phyloP scores from a whole-genome alignment of 352 stramenopile genomes.

The Globisporangium orthogonon region DNA sequence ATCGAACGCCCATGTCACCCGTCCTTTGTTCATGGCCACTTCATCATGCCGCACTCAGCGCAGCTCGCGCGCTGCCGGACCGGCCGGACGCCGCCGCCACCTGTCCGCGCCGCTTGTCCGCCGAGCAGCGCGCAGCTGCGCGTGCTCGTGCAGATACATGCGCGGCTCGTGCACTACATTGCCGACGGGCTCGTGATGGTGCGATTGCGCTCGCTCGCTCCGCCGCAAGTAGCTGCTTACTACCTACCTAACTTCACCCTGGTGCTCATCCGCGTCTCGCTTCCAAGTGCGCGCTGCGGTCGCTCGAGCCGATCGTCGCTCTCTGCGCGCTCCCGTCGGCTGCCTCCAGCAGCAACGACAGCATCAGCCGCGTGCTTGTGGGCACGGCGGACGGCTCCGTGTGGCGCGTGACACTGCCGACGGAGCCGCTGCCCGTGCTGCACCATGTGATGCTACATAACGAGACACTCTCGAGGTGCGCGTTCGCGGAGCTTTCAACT shows the following conservation, averaged over 20 bases:
- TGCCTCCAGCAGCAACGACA: neutral
- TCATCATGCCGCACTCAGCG: constrained; percentile 1
- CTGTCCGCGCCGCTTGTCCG: constrained; percentile 11
- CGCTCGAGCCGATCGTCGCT: constrained; percentile 28
- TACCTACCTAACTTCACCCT: too few relatives aligned
- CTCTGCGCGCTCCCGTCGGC: constrained; percentile 14
- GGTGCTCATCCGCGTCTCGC: neutral
- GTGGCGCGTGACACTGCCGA: constrained; percentile 40
- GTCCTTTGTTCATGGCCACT: too few relatives aligned
- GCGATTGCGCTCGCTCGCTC: neutral
- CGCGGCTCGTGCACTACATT: constrained; percentile 41
- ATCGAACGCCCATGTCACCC: too few relatives aligned
- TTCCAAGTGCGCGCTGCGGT: constrained; percentile 35
- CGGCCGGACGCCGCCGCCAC: constrained; percentile 6
- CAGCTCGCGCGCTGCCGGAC: constrained; percentile 38
- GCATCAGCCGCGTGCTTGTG: constrained; percentile 21
- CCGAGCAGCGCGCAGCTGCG: constrained; percentile 3
- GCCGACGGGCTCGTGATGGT: constrained; percentile 37
- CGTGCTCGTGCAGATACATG: constrained; percentile 36
- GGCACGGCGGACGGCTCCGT: constrained; percentile 30
- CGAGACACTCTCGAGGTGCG: neutral
- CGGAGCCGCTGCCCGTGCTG: constrained; percentile 1
- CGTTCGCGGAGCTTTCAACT: too few relatives aligned
- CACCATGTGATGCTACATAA: constrained; percentile 10
- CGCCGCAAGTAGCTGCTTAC: too few relatives aligned